Evolutionary conservation across 495 filamentous ascomycete genomes (phyloP), one percentile per base, ranked within the genome.

Genomic region (Xylaria venustula): DNA sequence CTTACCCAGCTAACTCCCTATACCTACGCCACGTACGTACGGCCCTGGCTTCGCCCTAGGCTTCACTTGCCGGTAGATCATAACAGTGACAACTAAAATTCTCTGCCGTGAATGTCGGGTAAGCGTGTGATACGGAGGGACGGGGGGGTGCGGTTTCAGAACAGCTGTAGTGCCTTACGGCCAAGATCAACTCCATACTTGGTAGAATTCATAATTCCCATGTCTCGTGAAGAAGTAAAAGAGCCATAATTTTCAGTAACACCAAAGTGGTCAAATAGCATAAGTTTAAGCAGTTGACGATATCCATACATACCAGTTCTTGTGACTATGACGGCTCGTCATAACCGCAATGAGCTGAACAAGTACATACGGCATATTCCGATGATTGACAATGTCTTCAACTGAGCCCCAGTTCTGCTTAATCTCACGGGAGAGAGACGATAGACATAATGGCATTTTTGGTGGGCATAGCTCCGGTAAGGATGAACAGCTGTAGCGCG

Each of bases 31-130:
- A 37, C 22, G 20, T 40, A 34, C 22, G 34, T 15, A 44, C n/a
- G 32, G 26, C 53, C 53, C 40, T 9, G 37, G n/a, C n/a, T n/a
- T n/a, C n/a, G n/a, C n/a, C 7, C 3, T 55, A 55, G 40, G 44
- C 30, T 58, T 45, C 12, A 48, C 19, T 49, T 28, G 28, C 54
- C 54, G 44, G 44, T 49, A 58, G 42, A 48, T 48, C 54, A 48
- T 58, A 49, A 26, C 17, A 25, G 22, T 58, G 23, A 5, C 53
- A 22, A 3, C n/a, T 5, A 37, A 54, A 34, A 22, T 25, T 15
- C 26, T 44, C 37, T 54, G 52, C 37, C 37, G 52, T 42, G 23
- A 28, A 6, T 42, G 22, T 45, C 34, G 15, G 36, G 28, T 23
- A 42, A 42, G 37, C 51, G 25, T 25, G 37, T 40, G 36, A 19